These are phyloP conservation scores for Digitaria exilis DNA, from an alignment of 202 grass and related monocot species.

Conservation along the genomic window DNA sequence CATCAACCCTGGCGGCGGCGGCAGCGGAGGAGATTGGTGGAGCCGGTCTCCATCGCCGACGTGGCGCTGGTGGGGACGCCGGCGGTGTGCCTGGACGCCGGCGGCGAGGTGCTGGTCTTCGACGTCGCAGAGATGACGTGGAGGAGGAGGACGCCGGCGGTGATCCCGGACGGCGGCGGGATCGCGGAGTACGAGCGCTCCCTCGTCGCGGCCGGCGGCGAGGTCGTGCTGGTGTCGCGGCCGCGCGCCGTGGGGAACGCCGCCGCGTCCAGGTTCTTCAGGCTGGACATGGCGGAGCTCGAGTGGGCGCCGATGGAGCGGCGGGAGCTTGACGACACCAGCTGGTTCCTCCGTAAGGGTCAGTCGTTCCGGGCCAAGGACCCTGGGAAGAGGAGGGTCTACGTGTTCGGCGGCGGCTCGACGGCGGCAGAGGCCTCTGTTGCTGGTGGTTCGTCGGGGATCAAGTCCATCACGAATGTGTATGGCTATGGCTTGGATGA, in stretches of 20 bases:
- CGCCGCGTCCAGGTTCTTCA: neutral
- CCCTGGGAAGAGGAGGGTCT: neutral
- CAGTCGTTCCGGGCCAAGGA: neutral
- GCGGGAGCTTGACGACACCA: neutral
- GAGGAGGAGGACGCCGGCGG: neutral
- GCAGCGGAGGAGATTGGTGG: neutral
- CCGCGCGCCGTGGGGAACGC: neutral
- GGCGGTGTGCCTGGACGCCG: neutral
- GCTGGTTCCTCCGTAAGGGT: neutral
- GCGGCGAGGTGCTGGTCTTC: neutral
- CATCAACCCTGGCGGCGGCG: too few relatives aligned
- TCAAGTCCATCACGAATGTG: neutral
- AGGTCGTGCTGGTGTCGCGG: neutral
- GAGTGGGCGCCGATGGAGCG: neutral
- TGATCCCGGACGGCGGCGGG: neutral
- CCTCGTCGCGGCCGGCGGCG: neutral
- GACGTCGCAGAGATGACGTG: neutral
- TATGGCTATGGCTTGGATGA: conserved; percentile 18
- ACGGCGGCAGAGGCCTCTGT: too few relatives aligned
- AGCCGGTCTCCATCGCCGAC: neutral
- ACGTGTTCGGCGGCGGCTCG: neutral
- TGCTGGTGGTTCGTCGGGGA: neutral
- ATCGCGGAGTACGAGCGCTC: neutral
- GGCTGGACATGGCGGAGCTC: neutral
- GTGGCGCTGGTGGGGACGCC: neutral